These are phyloP conservation scores for Thamnidium elegans DNA, from an alignment of 192 early-diverging fungal species.

Conservation along the genomic window DNA sequence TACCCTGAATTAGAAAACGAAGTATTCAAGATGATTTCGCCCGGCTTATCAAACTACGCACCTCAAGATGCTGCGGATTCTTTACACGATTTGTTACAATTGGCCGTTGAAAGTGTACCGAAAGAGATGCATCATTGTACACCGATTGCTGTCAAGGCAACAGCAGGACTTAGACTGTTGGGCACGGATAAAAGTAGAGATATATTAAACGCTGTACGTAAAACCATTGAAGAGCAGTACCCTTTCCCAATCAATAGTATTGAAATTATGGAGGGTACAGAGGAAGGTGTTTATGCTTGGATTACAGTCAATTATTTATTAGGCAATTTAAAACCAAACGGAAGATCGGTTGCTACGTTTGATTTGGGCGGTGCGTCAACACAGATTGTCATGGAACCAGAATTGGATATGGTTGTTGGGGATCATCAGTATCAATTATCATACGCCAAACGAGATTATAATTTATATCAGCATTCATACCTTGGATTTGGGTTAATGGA, in stretches of 20 bases:
- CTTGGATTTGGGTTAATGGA: slow-evolving; percentile 89
- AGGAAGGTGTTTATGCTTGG: slow-evolving; percentile 99
- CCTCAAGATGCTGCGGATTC: slow-evolving; percentile 76
- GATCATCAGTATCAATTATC: slow-evolving; percentile 69
- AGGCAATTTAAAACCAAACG: slow-evolving; percentile 40
- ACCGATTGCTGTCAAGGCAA: slow-evolving; percentile 93
- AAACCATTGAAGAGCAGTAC: slow-evolving; percentile 66
- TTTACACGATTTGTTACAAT: slow-evolving; percentile 74
- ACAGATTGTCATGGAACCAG: slow-evolving; percentile 96
- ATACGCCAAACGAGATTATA: slow-evolving; percentile 71
- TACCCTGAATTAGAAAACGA: slow-evolving; percentile 86
- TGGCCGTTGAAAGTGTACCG: slow-evolving; percentile 67
- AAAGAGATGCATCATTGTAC: slow-evolving; percentile 70
- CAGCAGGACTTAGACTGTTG: slow-evolving; percentile 87
- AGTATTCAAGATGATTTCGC: slow-evolving; percentile 79
- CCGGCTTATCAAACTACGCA: slow-evolving; percentile 76
- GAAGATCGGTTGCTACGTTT: slow-evolving; percentile 82
- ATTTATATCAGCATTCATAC: slow-evolving; percentile 95
- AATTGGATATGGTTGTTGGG: slow-evolving; percentile 53
- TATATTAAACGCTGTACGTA: slow-evolving; percentile 73
- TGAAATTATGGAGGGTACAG: slow-evolving; percentile 90
- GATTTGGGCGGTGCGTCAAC: slow-evolving; percentile 97
- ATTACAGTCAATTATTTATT: slow-evolving; percentile 95
- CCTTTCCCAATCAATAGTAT: slow-evolving; percentile 82
- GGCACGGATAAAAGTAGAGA: slow-evolving; percentile 63